These are phyloP conservation scores for Candida freyschussii DNA, from an alignment of 1,139 yeast species.

Conservation along the genomic window DNA sequence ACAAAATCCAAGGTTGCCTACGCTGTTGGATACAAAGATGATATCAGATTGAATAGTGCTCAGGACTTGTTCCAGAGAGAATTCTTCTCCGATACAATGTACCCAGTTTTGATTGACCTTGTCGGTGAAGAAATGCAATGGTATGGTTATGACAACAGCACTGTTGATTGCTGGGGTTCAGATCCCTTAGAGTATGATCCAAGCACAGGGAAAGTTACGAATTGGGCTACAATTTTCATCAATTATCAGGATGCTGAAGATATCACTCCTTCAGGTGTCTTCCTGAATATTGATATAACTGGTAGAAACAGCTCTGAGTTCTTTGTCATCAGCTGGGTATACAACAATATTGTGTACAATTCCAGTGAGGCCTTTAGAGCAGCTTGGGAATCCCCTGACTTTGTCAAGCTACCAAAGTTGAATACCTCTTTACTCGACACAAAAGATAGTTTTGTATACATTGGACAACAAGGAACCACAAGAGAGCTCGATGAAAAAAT, in stretches of 20 bases:
- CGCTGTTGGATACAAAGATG: slow-evolving; percentile 21
- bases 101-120: slow-evolving; percentile 11
- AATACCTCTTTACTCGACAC: slow-evolving; percentile 7
- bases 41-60: slow-evolving; percentile 8
- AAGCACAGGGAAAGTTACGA: slow-evolving; percentile 11
- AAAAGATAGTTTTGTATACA: slow-evolving; percentile 12
- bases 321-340: slow-evolving; percentile 19
- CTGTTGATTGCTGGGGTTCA: slow-evolving; percentile 23
- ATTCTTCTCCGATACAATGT: slow-evolving; percentile 11
- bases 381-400: slow-evolving; percentile 18
- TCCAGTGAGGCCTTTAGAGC: slow-evolving; percentile 21
- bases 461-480: slow-evolving; percentile 12
- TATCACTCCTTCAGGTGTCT: slow-evolving; percentile 20
- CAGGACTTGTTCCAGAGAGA: slow-evolving; percentile 7
- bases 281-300: slow-evolving; percentile 20
- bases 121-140: slow-evolving; percentile 17
- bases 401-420: slow-evolving; percentile 16
- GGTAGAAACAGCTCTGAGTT: slow-evolving; percentile 19
- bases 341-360: slow-evolving; percentile 19
- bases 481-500: slow-evolving; percentile 23
- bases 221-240: slow-evolving; percentile 21
- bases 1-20: slow-evolving; percentile 19
- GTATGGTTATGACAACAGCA: slow-evolving; percentile 16
- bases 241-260: slow-evolving; percentile 22
- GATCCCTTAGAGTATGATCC: slow-evolving; percentile 21